phyloP scores from a whole-genome alignment of 441 rosid species.

The Rhodomyrtus psidioides region DNA sequence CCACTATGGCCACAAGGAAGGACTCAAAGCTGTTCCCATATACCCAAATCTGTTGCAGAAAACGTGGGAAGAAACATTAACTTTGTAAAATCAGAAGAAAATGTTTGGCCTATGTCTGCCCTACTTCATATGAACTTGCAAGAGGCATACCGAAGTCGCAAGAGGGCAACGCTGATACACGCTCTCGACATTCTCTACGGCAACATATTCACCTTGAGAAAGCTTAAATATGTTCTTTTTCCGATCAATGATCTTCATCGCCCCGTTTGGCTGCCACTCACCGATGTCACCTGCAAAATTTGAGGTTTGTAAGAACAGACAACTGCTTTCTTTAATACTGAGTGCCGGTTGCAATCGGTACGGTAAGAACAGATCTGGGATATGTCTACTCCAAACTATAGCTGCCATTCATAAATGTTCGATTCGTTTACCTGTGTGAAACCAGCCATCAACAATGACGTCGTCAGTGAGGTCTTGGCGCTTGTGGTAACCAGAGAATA shows the following conservation, averaged over 20 bases:
- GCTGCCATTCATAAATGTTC: not conserved
- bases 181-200: conserved; percentile 77
- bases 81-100: not conserved
- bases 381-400: not conserved
- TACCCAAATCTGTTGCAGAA: conserved; percentile 56
- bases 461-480: conserved; percentile 10
- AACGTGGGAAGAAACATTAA: not conserved
- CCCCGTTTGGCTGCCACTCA: conserved; percentile 75
- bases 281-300: conserved; percentile 67
- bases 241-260: conserved; percentile 86
- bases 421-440: conserved; percentile 6
- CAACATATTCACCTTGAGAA: conserved; percentile 91
- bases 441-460: conserved; percentile 8
- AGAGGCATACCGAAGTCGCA: conserved; percentile 44
- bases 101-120: not conserved
- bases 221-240: conserved; percentile 91
- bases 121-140: not conserved
- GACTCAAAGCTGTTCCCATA: conserved; percentile 91
- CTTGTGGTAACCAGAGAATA: conserved; percentile 15
- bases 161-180: conserved; percentile 60
- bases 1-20: conserved; percentile 68
- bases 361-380: not conserved
- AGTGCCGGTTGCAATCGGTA: not conserved
- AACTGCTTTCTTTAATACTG: not conserved
- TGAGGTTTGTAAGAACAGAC: not conserved